Percentiles rank a stretch among this genome's conserved stretches.
Evolutionary conservation across 2,329 filamentous ascomycete species (phyloP).

Genomic region (Fusarium siculi): DNA sequence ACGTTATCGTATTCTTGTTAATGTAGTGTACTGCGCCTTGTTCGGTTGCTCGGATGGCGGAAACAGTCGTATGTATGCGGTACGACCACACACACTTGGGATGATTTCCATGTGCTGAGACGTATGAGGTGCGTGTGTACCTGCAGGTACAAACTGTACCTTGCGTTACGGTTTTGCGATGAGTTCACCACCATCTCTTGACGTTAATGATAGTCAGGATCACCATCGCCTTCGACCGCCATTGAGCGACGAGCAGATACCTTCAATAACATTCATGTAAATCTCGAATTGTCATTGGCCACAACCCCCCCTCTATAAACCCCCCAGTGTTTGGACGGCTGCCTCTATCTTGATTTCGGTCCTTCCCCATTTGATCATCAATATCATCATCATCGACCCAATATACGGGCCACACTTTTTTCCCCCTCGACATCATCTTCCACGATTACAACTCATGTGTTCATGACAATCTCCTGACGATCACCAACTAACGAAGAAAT

Average conservation of each 20-base stretch:
- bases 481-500: constrained; percentile 15
- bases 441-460: not conserved
- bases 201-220: constrained; percentile 25
- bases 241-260: not conserved
- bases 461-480: constrained; percentile 30
- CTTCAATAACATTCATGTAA: constrained; percentile 10
- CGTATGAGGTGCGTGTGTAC: constrained; percentile 1
- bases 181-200: constrained; percentile 11
- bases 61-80: constrained; percentile 1
- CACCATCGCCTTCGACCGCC: constrained; percentile 18
- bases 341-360: not conserved
- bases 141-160: constrained; percentile 21
- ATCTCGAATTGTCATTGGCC: constrained; percentile 5
- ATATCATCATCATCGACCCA: constrained; percentile 1
- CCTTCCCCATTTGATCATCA: not conserved
- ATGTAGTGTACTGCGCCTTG: constrained; percentile 10
- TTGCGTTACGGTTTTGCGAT: not conserved
- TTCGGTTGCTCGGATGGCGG: constrained; percentile 1
- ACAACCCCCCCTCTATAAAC: constrained; percentile 7
- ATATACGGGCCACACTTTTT: not conserved
- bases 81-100: not conserved
- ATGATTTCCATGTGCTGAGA: not conserved
- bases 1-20: constrained; percentile 24
- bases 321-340: constrained; percentile 1
- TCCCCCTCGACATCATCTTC: not conserved